A percentile compares a stretch with the other conserved stretches of the same genome.
Evolutionary conservation across 2,329 filamentous ascomycete species (phyloP).

Genomic region (Pseudogymnoascus sp.): DNA sequence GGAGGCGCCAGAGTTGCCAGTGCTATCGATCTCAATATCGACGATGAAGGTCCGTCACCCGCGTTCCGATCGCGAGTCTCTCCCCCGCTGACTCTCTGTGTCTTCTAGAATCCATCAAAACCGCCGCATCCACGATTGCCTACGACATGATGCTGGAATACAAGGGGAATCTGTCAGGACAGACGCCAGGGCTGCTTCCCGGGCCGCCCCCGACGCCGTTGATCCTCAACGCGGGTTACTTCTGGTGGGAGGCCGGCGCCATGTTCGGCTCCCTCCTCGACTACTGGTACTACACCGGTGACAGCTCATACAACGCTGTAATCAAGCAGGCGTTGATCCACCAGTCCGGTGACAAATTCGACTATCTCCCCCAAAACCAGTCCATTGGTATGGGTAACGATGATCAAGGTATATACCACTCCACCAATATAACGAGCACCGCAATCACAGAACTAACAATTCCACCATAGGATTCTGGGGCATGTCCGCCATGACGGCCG

Average conservation of each 20-base stretch:
- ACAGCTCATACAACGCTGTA: constrained; percentile 46
- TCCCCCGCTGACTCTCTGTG: constrained; percentile 27
- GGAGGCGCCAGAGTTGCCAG: not conserved
- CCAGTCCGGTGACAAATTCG: constrained; percentile 62
- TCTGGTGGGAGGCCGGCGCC: constrained; percentile 64
- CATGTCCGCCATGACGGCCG: constrained; percentile 61
- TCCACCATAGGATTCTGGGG: constrained; percentile 52
- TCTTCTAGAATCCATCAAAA: constrained; percentile 31
- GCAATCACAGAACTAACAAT: not conserved
- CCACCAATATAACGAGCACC: not conserved
- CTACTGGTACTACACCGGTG: constrained; percentile 76
- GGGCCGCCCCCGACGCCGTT: constrained; percentile 17
- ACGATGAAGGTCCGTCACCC: not conserved
- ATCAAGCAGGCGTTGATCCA: constrained; percentile 62
- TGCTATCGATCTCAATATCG: not conserved
- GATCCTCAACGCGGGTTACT: constrained; percentile 30
- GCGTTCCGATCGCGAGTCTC: not conserved
- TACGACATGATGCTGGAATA: constrained; percentile 47
- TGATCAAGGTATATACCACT: constrained; percentile 43
- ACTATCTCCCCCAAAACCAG: constrained; percentile 72
- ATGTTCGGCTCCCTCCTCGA: constrained; percentile 63
- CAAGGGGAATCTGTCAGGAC: constrained; percentile 40
- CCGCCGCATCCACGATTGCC: constrained; percentile 30
- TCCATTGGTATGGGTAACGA: constrained; percentile 57
- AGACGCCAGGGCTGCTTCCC: constrained; percentile 43